These are phyloP conservation scores for Stereum hirsutum DNA, from an alignment of 1,284 basidiomycete species.

Conservation along the genomic window DNA sequence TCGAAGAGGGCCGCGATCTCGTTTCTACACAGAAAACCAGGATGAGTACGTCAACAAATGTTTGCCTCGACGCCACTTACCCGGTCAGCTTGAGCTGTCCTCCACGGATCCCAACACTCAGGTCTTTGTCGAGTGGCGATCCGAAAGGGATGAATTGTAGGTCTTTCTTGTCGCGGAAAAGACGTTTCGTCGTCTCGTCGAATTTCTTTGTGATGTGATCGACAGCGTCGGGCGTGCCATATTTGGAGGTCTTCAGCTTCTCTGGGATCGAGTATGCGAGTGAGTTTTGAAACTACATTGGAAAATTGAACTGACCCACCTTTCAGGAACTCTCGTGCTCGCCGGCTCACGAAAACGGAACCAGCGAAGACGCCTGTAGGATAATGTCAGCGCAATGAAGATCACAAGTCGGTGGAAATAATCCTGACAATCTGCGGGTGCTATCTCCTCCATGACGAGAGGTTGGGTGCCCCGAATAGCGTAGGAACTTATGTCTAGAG, in stretches of 20 bases:
- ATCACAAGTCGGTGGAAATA: constrained; percentile 14
- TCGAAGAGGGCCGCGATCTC: constrained; percentile 69
- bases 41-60: constrained; percentile 4
- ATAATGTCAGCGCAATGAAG: constrained; percentile 1
- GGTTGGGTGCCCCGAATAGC: constrained; percentile 57
- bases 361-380: constrained; percentile 61
- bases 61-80: constrained; percentile 23
- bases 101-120: constrained; percentile 53
- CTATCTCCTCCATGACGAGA: constrained; percentile 70
- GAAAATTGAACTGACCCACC: constrained; percentile 28
- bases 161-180: constrained; percentile 60
- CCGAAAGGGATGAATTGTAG: constrained; percentile 67
- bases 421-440: constrained; percentile 76
- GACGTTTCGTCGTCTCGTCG: constrained; percentile 71
- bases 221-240: constrained; percentile 55
- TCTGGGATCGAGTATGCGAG: constrained; percentile 25
- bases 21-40: constrained; percentile 20
- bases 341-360: constrained; percentile 70
- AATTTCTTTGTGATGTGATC: constrained; percentile 68
- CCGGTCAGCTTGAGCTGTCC: constrained; percentile 66
- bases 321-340: constrained; percentile 60
- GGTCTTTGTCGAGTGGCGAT: constrained; percentile 68
- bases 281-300: neutral
- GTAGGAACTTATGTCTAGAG: constrained; percentile 71
- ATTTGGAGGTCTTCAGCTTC: constrained; percentile 61